Evolutionary conservation across 2,329 filamentous ascomycete genomes (phyloP).

Genomic region (Epicoccum sorghinum): DNA sequence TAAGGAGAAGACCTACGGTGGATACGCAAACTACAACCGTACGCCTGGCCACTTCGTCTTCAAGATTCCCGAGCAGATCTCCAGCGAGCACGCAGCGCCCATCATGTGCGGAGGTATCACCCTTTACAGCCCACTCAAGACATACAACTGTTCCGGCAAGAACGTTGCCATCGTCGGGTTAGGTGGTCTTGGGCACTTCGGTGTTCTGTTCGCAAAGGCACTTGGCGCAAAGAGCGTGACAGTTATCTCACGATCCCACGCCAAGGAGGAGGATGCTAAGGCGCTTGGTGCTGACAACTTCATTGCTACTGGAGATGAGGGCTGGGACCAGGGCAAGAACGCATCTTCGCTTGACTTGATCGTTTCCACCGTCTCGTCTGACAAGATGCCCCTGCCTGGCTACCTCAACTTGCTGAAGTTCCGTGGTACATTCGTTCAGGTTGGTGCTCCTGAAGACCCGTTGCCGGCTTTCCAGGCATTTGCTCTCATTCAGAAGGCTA

Average conservation of each 20-base stretch:
- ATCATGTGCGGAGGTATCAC: conserved; percentile 87
- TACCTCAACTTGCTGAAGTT: conserved; percentile 66
- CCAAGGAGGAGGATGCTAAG: conserved; percentile 66
- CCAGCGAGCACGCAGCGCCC: conserved; percentile 66
- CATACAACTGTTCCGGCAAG: conserved; percentile 77
- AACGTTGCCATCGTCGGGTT: conserved; percentile 76
- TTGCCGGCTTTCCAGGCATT: conserved; percentile 58
- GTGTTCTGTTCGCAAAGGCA: conserved; percentile 71
- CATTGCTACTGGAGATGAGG: conserved; percentile 64
- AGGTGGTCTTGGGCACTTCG: conserved; percentile 76
- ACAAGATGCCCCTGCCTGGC: conserved; percentile 59
- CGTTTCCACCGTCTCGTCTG: conserved; percentile 60
- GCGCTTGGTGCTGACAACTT: conserved; percentile 67
- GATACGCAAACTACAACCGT: conserved; percentile 69
- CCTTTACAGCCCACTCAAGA: conserved; percentile 75
- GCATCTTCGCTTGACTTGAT: conserved; percentile 62
- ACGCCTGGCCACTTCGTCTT: conserved; percentile 75
- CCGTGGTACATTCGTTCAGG: conserved; percentile 67
- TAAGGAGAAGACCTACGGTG: conserved; percentile 65
- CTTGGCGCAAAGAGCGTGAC: conserved; percentile 71
- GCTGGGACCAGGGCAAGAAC: conserved; percentile 64
- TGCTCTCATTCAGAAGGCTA: conserved; percentile 52
- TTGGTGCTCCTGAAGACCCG: conserved; percentile 66
- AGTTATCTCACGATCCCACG: conserved; percentile 65
- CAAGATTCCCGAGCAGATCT: conserved; percentile 76